A percentile compares a stretch with the other conserved stretches of the same genome.
Evolutionary conservation across 257 asterid genomes (phyloP).

Genomic region (Eucommia ulmoides): DNA sequence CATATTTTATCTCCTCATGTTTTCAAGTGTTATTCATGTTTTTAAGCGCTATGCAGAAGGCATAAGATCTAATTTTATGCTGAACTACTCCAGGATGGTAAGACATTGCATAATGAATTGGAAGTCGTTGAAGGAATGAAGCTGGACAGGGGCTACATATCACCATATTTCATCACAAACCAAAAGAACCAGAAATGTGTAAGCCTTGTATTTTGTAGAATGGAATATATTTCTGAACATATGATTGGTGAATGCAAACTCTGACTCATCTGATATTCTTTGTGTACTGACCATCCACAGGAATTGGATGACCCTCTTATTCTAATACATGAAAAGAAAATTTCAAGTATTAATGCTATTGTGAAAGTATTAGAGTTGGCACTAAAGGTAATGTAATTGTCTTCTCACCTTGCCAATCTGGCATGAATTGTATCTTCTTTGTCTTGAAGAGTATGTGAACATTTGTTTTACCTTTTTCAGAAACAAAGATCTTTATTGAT

Average conservation of each 20-base stretch:
- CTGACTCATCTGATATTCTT: neutral
- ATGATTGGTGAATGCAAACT: neutral
- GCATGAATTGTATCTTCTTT: neutral
- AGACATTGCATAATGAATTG: conserved; percentile 75
- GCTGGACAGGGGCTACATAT: conserved; percentile 83
- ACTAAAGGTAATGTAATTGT: neutral
- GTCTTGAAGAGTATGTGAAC: neutral
- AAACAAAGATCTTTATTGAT: conserved; percentile 76
- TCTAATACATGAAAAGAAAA: conserved; percentile 1
- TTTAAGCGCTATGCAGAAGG: no score
- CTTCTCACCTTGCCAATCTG: neutral
- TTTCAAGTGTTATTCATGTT: no score
- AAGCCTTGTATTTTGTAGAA: conserved; percentile 18
- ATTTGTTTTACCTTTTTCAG: conserved; percentile 17
- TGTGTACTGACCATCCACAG: conserved; percentile 22
- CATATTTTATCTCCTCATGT: no score
- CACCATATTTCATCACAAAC: conserved; percentile 92
- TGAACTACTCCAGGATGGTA: conserved; percentile 59
- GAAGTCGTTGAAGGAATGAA: conserved; percentile 99
- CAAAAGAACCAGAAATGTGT: conserved; percentile 92
- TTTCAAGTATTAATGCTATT: neutral
- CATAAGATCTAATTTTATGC: no score
- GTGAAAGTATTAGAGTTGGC: conserved; percentile 3
- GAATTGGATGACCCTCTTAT: conserved; percentile 11
- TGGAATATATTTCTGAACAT: neutral